Evolutionary conservation across 345 rosid species (phyloP), one percentile per base, ranked within the genome.

Genomic region (Gossypioides kirkii): DNA sequence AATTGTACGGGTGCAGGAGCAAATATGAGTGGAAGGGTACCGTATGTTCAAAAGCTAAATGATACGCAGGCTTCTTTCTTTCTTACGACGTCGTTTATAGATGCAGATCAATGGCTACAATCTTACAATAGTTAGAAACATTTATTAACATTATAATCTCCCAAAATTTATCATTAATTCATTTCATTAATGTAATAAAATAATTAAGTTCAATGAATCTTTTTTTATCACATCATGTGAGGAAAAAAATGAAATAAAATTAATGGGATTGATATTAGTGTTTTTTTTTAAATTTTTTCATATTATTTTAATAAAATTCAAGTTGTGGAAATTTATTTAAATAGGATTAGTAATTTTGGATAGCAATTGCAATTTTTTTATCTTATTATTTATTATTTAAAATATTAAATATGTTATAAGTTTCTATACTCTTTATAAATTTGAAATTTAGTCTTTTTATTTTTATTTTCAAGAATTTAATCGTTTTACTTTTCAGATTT

Each of bases 1-100:
- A 87, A 85, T 60, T 94, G 97, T 81, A 28, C 83, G 2, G 98
- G 98, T 6, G 71, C 85, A 41, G 98, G 98, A 73, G 88, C 98
- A 0, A 82, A 84, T 46, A 70, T 77, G 85, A 81, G 62, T 0
- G 26, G 77, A 69, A 89, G 97, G 73, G 86, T 88, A 22, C 53
- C 91, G 6, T 94, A 85, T 73, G 88, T 85, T 54, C 91, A 87
- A 50, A 85, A 82, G 76, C 86, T 94, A 3, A 89, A 85, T 22
- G 91, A 89, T 38, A 81, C 92, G 6, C 88, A 83, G 55, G 92
- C 90, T 67, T 73, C 84, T 67, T 61, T 77, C 70, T 90, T 89
- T 72, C 85, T 90, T 7, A 81, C 84, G 60, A 22, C 71, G 1
- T 76, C 95, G 28, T 92, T 79, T 58, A 80, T 92, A 36, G 97